Evolutionary conservation across 768 basidiomycete species (phyloP).

Genomic region (Russula emetica): DNA sequence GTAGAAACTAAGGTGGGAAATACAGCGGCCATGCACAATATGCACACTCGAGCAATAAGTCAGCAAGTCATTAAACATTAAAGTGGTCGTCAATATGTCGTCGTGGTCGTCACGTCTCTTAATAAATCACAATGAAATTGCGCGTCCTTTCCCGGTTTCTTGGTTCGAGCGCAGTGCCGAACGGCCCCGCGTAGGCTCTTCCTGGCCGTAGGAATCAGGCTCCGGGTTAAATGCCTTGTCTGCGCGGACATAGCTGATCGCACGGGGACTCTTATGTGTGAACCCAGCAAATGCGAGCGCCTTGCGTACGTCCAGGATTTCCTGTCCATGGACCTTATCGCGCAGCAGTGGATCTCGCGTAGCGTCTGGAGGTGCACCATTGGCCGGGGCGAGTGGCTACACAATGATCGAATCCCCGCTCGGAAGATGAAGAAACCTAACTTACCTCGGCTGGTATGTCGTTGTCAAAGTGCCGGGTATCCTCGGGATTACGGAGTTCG

Average conservation of each 20-base stretch:
- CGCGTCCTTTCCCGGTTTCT: conserved; percentile 66
- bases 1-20: conserved; percentile 21
- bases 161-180: conserved; percentile 57
- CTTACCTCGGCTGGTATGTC: conserved; percentile 87
- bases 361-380: conserved; percentile 76
- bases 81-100: conserved; percentile 13
- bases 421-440: conserved; percentile 24
- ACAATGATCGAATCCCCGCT: conserved; percentile 35
- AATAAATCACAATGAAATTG: conserved; percentile 68
- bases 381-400: conserved; percentile 84
- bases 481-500: conserved; percentile 72
- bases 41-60: conserved; percentile 16
- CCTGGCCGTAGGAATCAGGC: conserved; percentile 47
- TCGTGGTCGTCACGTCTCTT: conserved; percentile 21
- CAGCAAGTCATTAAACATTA: conserved; percentile 14
- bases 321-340: conserved; percentile 78
- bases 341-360: conserved; percentile 87
- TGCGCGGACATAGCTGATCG: conserved; percentile 68
- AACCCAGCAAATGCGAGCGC: conserved; percentile 87
- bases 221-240: conserved; percentile 65
- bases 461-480: conserved; percentile 92
- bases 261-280: conserved; percentile 84
- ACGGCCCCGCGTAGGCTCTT: conserved; percentile 55
- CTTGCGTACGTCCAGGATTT: conserved; percentile 88
- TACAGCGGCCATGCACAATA: conserved; percentile 14